phyloP scores from a whole-genome alignment of 305 asterid genomes.

The Fraxinus sp. region DNA sequence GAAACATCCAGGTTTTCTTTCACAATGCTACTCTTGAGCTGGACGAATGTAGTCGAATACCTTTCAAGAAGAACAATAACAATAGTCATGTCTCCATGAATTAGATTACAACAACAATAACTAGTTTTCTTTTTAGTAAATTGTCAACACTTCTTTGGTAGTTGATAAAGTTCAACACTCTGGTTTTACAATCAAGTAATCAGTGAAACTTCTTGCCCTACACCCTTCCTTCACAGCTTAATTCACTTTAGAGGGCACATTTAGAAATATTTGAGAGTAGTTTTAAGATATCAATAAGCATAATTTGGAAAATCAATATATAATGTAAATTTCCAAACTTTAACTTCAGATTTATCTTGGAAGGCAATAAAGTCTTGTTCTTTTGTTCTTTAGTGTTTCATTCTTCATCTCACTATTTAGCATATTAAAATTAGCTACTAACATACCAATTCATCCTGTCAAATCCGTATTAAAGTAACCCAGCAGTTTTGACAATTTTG shows the following conservation, averaged over 20 bases:
- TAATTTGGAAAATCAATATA: neutral
- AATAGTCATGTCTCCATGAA: neutral
- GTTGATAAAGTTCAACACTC: neutral
- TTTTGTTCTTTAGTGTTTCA: neutral
- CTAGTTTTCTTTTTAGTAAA: neutral
- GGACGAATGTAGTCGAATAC: neutral
- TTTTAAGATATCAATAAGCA: neutral
- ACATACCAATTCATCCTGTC: neutral
- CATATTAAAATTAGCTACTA: neutral
- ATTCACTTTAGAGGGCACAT: neutral
- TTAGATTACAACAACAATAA: neutral
- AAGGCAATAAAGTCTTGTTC: neutral
- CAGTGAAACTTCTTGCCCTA: neutral
- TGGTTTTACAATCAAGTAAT: neutral
- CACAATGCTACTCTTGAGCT: neutral
- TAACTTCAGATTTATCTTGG: neutral
- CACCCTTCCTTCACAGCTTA: neutral
- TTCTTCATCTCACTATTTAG: neutral
- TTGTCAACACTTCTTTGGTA: neutral
- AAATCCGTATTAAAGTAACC: neutral
- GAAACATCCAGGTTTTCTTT: neutral
- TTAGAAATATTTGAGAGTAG: neutral
- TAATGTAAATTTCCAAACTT: neutral
- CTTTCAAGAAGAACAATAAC: neutral
- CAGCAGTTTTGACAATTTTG: neutral